phyloP scores from a whole-genome alignment of 169 alveolate genomes.

The Eimeria praecox region DNA sequence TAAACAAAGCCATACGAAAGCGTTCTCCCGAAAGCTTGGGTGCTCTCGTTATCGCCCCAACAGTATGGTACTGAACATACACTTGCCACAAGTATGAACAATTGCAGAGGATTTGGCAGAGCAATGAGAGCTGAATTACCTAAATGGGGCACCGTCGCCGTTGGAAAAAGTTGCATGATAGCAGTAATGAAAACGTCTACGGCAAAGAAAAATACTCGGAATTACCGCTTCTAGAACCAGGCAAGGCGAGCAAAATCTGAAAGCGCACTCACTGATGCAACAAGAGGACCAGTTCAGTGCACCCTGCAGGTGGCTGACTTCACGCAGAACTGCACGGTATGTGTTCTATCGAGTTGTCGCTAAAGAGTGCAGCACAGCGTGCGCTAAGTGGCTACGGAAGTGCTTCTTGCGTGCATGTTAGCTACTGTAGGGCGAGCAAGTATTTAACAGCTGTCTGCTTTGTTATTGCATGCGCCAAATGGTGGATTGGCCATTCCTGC shows the following conservation, averaged over 20 bases:
- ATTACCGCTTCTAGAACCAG: background rate
- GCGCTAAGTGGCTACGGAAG: background rate
- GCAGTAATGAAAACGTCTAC: no score
- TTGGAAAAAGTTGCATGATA: no score
- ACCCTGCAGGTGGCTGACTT: background rate
- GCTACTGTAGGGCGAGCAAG: background rate
- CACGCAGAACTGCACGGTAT: background rate
- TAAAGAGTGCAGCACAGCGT: background rate
- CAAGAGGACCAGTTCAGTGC: background rate
- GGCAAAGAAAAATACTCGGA: background rate
- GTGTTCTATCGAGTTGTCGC: background rate
- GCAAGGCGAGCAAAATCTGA: background rate
- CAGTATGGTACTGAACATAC: background rate
- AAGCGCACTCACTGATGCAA: background rate
- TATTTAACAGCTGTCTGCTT: background rate
- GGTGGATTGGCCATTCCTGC: background rate
- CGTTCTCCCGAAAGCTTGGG: no score
- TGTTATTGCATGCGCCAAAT: background rate
- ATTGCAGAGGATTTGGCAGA: background rate
- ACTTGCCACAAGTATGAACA: background rate
- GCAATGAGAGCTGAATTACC: background rate
- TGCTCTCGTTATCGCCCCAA: no score
- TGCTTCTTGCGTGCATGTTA: background rate
- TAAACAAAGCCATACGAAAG: no score
- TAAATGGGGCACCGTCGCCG: no score